Evolutionary conservation across 202 grass and related monocot species (phyloP), one percentile per base, ranked within the genome.

Genomic region (Zoysia matrella): DNA sequence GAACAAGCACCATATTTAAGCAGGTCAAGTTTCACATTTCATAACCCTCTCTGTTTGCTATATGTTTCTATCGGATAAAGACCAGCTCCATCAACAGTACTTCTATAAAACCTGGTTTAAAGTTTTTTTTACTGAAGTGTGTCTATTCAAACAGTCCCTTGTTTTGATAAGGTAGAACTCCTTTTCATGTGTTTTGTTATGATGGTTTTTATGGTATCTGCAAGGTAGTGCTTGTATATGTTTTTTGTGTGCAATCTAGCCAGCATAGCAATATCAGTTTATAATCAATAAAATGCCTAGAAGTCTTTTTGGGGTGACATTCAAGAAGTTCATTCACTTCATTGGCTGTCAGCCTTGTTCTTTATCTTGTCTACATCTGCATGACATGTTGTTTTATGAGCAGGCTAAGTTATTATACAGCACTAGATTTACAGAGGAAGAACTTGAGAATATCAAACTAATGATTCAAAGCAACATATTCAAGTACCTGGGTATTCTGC

Each of bases 401-500:
- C 88, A 98, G 95, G 92, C 90, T 10, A 98, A 95, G 73, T 85
- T 93, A 65, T 82, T 98, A 60, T 98, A 98, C 12, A 89, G 89
- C 71, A 91, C 77, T 73, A 91, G 79, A 43, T 95, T 98, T 77
- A 88, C 87, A 42, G 67, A 69, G 69, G 92, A 98, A 81, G 95
- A 98, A 80, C 90, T 90, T 65, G 95, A 98, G 60, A 78, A 55
- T 83, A 91, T 93, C 63, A 98, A 98, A 89, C 48, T 98, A 40
- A 98, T 98, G 95, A 95, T 98, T 72, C 95, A 98, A 83, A 98
- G 95, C 51, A 98, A 91, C 84, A 89, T 98, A 86, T 98, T 95
- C 63, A 98, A 95, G 67, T 95, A 98, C 80, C 90, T 98, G 6
- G 93, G 95, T 60, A 88, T 90, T 86, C 88, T 98, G 78, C 85